phyloP scores from a whole-genome alignment of 768 basidiomycete genomes.

The Macrocybe gigantea region DNA sequence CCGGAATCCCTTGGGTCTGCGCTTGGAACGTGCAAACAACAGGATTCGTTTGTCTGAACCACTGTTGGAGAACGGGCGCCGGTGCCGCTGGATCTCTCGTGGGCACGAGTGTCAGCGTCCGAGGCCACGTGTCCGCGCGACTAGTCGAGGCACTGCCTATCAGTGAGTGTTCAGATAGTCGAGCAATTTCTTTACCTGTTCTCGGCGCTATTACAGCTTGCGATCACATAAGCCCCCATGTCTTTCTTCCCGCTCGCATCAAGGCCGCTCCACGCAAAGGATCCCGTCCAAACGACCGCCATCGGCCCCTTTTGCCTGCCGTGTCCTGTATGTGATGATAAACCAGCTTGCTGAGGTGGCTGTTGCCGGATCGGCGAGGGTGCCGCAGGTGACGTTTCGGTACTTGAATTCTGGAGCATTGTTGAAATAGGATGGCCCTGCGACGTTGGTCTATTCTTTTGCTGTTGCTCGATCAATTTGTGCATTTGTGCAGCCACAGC shows the following conservation, averaged over 20 bases:
- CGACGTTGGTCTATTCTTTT: constrained; percentile 6
- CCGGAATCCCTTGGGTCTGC: constrained; percentile 17
- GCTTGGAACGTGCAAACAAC: constrained; percentile 37
- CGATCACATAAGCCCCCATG: constrained; percentile 34
- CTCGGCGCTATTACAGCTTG: constrained; percentile 6
- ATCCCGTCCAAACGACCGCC: constrained; percentile 39
- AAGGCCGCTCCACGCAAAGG: constrained; percentile 38
- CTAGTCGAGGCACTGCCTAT: constrained; percentile 22
- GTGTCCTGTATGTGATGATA: background rate
- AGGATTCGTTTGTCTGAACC: constrained; percentile 39
- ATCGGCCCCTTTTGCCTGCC: background rate
- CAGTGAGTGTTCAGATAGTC: constrained; percentile 1
- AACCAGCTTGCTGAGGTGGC: background rate
- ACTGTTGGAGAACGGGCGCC: constrained; percentile 31
- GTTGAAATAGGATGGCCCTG: background rate
- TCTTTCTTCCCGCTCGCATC: constrained; percentile 33
- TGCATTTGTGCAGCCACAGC: constrained; percentile 37
- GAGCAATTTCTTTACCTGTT: background rate
- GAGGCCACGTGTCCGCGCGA: constrained; percentile 49
- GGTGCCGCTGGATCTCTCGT: constrained; percentile 36
- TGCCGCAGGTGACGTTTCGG: background rate
- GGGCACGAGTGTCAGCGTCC: constrained; percentile 30
- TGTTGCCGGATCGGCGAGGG: background rate
- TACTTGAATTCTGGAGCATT: background rate
- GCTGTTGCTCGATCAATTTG: constrained; percentile 42